These are phyloP conservation scores for Corynespora cassiicola DNA, from an alignment of 2,329 filamentous ascomycete species.

Conservation along the genomic window DNA sequence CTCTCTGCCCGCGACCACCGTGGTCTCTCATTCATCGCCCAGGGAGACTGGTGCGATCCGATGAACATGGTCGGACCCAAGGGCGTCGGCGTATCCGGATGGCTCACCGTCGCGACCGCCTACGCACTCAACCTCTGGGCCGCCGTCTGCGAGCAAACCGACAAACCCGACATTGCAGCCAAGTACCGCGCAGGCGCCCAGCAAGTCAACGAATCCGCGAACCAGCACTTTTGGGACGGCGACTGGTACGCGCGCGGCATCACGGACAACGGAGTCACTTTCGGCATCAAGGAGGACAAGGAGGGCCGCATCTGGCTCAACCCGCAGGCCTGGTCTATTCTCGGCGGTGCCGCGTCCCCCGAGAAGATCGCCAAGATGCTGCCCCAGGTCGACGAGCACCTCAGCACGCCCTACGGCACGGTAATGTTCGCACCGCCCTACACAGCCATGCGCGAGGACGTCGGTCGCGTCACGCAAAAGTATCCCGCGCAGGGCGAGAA, in stretches of 20 bases:
- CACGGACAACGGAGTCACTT: constrained; percentile 61
- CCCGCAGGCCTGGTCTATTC: constrained; percentile 63
- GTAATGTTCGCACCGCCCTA: constrained; percentile 64
- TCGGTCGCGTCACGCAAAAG: constrained; percentile 66
- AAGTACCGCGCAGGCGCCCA: constrained; percentile 55
- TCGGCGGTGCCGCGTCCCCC: constrained; percentile 57
- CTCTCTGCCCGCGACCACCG: constrained; percentile 58
- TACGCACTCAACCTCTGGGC: constrained; percentile 63
- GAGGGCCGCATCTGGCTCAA: constrained; percentile 66
- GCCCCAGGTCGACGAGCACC: constrained; percentile 57
- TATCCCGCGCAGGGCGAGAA: constrained; percentile 66
- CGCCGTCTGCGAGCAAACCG: constrained; percentile 55
- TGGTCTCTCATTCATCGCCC: constrained; percentile 64
- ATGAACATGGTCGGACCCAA: constrained; percentile 70
- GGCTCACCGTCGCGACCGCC: constrained; percentile 63
- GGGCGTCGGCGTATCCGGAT: constrained; percentile 64
- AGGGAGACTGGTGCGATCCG: constrained; percentile 67
- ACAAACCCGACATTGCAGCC: constrained; percentile 48
- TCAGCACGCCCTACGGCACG: constrained; percentile 61
- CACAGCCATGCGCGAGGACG: constrained; percentile 63
- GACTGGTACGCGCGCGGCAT: constrained; percentile 65
- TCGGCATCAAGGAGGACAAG: constrained; percentile 58
- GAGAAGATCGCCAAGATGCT: constrained; percentile 56
- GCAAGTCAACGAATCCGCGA: constrained; percentile 59
- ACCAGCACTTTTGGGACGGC: constrained; percentile 62